Percentiles rank a stretch among this genome's conserved stretches.
These are phyloP conservation scores for Alternaria brassicicola DNA, from an alignment of 2,329 filamentous ascomycete species.

Conservation along the genomic window DNA sequence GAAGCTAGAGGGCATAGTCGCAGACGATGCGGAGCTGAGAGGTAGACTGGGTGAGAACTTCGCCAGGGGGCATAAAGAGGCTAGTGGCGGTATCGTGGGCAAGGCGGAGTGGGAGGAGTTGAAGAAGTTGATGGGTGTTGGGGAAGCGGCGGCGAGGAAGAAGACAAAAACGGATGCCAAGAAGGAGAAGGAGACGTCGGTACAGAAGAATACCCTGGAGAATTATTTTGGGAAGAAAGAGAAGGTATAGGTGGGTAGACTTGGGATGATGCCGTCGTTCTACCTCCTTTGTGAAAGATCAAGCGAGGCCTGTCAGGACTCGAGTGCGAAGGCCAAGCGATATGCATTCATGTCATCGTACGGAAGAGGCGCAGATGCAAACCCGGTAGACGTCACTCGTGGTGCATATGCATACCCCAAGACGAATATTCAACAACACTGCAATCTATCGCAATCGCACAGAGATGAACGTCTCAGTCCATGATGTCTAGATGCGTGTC, in stretches of 20 bases:
- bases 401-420: not conserved
- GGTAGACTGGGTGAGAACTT: slow-evolving; percentile 67
- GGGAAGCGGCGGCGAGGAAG: slow-evolving; percentile 61
- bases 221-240: slow-evolving; percentile 41
- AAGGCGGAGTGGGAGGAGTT: slow-evolving; percentile 69
- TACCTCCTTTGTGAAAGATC: too few species aligned
- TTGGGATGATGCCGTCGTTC: too few species aligned
- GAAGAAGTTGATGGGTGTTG: slow-evolving; percentile 63
- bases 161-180: slow-evolving; percentile 42
- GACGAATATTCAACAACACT: not conserved
- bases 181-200: slow-evolving; percentile 31
- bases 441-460: slow-evolving; percentile 16
- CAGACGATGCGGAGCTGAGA: slow-evolving; percentile 42
- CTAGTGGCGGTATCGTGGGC: slow-evolving; percentile 68
- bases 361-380: slow-evolving; percentile 12
- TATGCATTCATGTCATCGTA: not conserved
- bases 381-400: slow-evolving; percentile 2
- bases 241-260: not conserved
- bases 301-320: too few species aligned
- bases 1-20: slow-evolving; percentile 60
- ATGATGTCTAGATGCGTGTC: slow-evolving; percentile 16
- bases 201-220: slow-evolving; percentile 42
- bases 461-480: not conserved
- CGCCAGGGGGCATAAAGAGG: slow-evolving; percentile 70
- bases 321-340: too few species aligned